phyloP scores from a whole-genome alignment of 176 grass and related monocot species.

The Oryza meridionalis region DNA sequence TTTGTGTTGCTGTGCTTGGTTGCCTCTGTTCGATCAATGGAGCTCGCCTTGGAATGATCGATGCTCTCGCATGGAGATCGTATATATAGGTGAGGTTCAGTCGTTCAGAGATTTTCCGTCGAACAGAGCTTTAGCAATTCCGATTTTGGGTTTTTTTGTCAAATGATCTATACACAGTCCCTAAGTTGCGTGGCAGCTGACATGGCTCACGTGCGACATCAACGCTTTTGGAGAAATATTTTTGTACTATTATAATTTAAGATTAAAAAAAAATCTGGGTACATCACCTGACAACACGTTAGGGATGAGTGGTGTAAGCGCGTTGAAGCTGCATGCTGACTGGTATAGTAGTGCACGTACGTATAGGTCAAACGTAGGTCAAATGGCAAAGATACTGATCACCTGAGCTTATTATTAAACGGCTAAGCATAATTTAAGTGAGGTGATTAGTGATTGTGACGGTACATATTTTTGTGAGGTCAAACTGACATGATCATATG shows the following conservation, averaged over 20 bases:
- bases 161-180: no score
- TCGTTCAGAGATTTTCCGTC: neutral
- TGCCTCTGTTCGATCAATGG: neutral
- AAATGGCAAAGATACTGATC: constrained; percentile 4
- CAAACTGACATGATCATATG: neutral
- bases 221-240: neutral
- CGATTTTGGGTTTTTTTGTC: no score
- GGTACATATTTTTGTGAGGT: neutral
- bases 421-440: neutral
- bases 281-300: neutral
- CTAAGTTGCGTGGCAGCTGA: neutral
- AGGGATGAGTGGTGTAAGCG: neutral
- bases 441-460: neutral
- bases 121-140: no score
- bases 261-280: neutral
- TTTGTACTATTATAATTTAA: no score
- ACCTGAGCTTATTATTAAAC: neutral
- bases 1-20: neutral
- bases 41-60: neutral
- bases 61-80: neutral
- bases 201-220: constrained; percentile 29
- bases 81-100: constrained; percentile 24
- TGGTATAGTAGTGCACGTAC: neutral
- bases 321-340: neutral
- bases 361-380: neutral